A percentile compares a stretch with the other conserved stretches of the same genome.
phyloP scores from a whole-genome alignment of 257 asterid species.

The Anisodus tanguticus region DNA sequence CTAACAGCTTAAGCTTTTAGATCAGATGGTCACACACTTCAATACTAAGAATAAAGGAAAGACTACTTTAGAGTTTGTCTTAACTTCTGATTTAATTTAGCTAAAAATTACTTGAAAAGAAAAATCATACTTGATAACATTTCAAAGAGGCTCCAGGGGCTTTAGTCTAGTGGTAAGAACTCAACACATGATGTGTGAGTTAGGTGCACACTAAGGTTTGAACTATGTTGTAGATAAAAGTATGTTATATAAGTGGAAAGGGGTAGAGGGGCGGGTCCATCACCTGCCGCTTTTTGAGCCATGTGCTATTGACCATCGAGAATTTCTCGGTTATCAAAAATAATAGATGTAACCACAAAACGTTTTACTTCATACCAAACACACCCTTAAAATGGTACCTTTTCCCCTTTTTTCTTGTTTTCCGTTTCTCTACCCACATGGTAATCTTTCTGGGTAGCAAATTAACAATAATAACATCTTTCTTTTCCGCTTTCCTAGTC shows the following conservation, averaged over 20 bases:
- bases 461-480: not conserved
- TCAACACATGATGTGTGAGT: not conserved
- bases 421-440: not conserved
- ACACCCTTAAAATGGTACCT: not conserved
- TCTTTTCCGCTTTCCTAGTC: not conserved
- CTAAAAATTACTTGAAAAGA: not conserved
- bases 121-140: not conserved
- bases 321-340: not conserved
- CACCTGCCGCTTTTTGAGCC: not conserved
- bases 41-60: not conserved
- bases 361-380: no score
- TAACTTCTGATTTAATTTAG: not conserved
- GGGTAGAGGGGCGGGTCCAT: not conserved
- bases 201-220: not conserved
- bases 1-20: no score
- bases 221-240: not conserved
- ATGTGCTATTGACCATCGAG: not conserved
- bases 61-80: slow-evolving; percentile 1
- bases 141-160: not conserved
- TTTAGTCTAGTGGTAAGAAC: not conserved
- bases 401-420: not conserved
- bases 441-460: slow-evolving; percentile 1
- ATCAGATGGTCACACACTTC: no score
- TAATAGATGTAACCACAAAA: not conserved
- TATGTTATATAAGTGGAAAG: not conserved